Conservation (phyloP, 2,329 filamentous ascomycete genomes). For the Hortaea werneckii region DNA sequence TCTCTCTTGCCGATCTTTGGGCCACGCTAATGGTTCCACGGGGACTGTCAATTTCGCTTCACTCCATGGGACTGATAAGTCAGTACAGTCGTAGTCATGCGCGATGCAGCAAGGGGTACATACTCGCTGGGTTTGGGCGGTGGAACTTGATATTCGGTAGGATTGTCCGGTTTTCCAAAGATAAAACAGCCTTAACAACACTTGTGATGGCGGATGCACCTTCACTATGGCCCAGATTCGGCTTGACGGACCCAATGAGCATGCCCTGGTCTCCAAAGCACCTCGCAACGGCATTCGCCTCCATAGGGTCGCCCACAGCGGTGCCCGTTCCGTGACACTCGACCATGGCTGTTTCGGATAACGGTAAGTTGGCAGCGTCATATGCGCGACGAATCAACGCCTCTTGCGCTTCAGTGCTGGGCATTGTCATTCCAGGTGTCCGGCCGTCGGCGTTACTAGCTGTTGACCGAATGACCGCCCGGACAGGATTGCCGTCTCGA, state of each 20-base stretch:
- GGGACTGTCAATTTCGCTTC: not conserved
- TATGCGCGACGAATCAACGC: not conserved
- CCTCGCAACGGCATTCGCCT: constrained; percentile 6
- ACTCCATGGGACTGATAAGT: not conserved
- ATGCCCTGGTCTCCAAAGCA: not conserved
- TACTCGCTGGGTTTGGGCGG: not conserved
- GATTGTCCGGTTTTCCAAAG: not conserved
- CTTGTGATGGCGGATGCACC: constrained; percentile 1
- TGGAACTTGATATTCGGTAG: not conserved
- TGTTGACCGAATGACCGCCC: not conserved
- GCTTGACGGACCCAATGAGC: constrained; percentile 10
- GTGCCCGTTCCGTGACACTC: not conserved
- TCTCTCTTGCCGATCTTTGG: not conserved
- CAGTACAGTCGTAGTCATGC: no score
- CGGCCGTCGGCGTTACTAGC: not conserved
- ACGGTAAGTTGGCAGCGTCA: not conserved
- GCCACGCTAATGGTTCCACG: not conserved
- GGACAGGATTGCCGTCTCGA: not conserved
- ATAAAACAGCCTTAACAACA: not conserved
- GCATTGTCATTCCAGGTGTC: not conserved
- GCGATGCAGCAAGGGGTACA: no score
- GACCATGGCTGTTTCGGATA: not conserved
- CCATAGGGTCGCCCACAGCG: constrained; percentile 9
- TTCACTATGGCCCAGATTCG: constrained; percentile 9
- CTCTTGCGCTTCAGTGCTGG: not conserved